Base-by-base conservation (phyloP, 352 stramenopile genomes). In the Nothophytophthora sp. region DNA sequence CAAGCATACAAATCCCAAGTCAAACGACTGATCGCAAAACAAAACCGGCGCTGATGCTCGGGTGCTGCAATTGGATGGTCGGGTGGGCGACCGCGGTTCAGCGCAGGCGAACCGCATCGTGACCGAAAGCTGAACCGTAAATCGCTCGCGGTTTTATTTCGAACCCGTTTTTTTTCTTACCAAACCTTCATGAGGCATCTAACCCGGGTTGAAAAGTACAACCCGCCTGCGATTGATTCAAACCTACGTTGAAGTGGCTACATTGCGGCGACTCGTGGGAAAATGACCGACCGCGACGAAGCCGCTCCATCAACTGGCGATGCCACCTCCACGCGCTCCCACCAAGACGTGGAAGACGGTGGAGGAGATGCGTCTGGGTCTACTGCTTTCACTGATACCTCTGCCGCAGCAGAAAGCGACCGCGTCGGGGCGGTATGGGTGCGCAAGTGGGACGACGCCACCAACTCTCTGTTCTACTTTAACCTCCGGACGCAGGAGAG, bases 1-100 rank as follows among this genome's bases (percentile, higher is more conserved):
- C 16, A 3, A 24, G 27, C 27, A 85, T 85, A 81, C 73, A 80
- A 70, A 76, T 11, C 12, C 4, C 70, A 66, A 84, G 67, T 69
- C 62, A 78, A 71, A 63, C 15, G 0, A 29, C 72, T 86, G 75
- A 69, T 9, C 0, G 22, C 35, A 39, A 63, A 60, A 47, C 48
- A 48, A 40, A 53, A 41, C 11, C 15, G 7, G 3, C 25, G 15
- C 32, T 30, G 6, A 11, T 11, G 27, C 6, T 11, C 27, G 6
- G 27, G 11, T 30, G 27, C 6, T 30, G 5, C 27, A 11, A 6
- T 6, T 6, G 11, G 27, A 30, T 30, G 27, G 27, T 13, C n/a
- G n/a, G n/a, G n/a, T n/a, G n/a, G n/a, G n/a, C n/a, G n/a, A n/a
- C n/a, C n/a, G n/a, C n/a, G n/a, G n/a, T n/a, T n/a, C n/a, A n/a